These are phyloP conservation scores for Bromus sterilis DNA, from an alignment of 176 grass and related monocot species.

Conservation along the genomic window DNA sequence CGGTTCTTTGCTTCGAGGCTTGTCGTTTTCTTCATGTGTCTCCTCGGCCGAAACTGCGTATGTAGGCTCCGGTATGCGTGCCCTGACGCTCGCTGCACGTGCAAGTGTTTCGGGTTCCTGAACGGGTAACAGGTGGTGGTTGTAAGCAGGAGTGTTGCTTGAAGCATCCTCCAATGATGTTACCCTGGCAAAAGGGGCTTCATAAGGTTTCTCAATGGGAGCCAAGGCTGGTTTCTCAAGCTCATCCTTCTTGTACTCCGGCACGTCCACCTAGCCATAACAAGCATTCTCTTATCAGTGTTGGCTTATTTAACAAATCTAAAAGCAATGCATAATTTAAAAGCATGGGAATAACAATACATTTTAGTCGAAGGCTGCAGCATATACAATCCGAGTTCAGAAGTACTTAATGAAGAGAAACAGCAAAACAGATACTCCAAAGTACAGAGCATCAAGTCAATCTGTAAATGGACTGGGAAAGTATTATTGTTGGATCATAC, in stretches of 20 bases:
- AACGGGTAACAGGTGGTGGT: slow-evolving; percentile 6
- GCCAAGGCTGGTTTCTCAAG: slow-evolving; percentile 13
- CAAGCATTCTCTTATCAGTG: slow-evolving; percentile 12
- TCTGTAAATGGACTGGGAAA: slow-evolving; percentile 3
- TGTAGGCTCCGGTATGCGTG: slow-evolving; percentile 19
- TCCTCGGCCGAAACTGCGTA: slow-evolving; percentile 27
- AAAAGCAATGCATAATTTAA: neutral
- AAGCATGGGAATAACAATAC: neutral
- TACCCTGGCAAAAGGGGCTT: slow-evolving; percentile 63
- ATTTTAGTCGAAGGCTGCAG: neutral
- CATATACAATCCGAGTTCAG: neutral
- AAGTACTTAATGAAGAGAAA: slow-evolving; percentile 8
- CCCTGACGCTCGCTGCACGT: slow-evolving; percentile 35
- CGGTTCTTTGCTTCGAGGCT: slow-evolving; percentile 60
- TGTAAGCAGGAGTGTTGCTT: neutral
- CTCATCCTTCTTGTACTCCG: slow-evolving; percentile 36
- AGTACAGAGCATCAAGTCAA: neutral
- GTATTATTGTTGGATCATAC: slow-evolving; percentile 35
- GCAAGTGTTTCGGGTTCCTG: slow-evolving; percentile 31
- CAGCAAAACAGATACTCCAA: neutral
- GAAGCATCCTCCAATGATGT: slow-evolving; percentile 60
- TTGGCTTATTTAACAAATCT: neutral
- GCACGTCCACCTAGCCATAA: slow-evolving; percentile 41
- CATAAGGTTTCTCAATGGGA: slow-evolving; percentile 38
- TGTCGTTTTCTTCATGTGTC: slow-evolving; percentile 33